These are phyloP conservation scores for Gossypium herbaceum DNA, from an alignment of 345 rosid genomes.

Conservation along the genomic window DNA sequence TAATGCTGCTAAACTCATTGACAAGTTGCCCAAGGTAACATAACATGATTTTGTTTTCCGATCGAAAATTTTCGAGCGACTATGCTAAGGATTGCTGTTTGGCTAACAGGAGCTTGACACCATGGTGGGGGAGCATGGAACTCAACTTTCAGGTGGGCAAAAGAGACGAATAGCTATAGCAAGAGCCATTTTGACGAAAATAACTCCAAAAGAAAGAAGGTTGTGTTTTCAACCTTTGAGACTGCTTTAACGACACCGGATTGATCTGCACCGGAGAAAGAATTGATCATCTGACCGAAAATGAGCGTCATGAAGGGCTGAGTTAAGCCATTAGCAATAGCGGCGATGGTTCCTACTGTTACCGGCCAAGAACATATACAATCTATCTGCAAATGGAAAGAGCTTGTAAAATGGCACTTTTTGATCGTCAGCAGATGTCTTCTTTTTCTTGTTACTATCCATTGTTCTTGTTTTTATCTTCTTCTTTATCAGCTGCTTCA, in stretches of 20 bases:
- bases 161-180: constrained; percentile 70
- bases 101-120: constrained; percentile 64
- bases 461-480: background rate
- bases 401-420: constrained; percentile 58
- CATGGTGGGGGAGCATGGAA: constrained; percentile 87
- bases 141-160: constrained; percentile 74
- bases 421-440: constrained; percentile 10
- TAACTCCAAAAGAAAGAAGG: background rate
- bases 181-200: constrained; percentile 74
- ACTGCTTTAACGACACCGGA: constrained; percentile 39
- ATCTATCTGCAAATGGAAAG: constrained; percentile 53
- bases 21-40: constrained; percentile 56
- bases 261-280: constrained; percentile 41
- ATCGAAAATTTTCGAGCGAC: background rate
- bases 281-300: constrained; percentile 55
- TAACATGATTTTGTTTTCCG: background rate
- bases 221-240: constrained; percentile 40
- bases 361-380: constrained; percentile 43
- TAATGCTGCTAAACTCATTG: constrained; percentile 60
- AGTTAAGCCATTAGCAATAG: constrained; percentile 45
- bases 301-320: constrained; percentile 55
- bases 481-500: background rate
- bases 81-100: background rate
- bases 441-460: background rate
- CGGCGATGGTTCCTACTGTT: constrained; percentile 38